Percentiles rank a stretch among this genome's conserved stretches.
phyloP scores from a whole-genome alignment of 139 green algal species.

The Pleodorina starrii region DNA sequence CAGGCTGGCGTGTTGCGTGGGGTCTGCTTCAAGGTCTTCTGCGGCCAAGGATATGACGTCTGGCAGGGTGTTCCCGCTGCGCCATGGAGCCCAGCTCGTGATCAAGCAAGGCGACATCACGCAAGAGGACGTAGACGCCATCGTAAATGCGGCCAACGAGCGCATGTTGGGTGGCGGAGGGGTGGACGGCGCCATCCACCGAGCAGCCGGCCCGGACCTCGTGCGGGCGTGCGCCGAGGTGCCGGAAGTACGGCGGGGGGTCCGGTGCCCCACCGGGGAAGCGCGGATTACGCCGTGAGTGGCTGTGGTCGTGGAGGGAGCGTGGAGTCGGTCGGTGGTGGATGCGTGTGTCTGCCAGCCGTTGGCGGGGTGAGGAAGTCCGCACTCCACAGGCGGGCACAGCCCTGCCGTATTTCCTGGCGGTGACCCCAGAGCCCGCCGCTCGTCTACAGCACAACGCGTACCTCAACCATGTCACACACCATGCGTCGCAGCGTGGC shows the following conservation, averaged over 20 bases:
- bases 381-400: too few relatives aligned
- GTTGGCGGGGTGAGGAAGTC: too few relatives aligned
- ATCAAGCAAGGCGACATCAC: constrained; percentile 85
- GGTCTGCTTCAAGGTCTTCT: background rate
- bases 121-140: constrained; percentile 76
- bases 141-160: constrained; percentile 92
- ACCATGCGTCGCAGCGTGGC: too few relatives aligned
- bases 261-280: constrained; percentile 89
- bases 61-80: background rate
- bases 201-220: constrained; percentile 83
- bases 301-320: too few relatives aligned
- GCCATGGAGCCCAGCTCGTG: constrained; percentile 48
- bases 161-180: constrained; percentile 91
- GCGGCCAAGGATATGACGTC: background rate
- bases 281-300: constrained; percentile 74
- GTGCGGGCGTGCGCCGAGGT: constrained; percentile 77
- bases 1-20: constrained; percentile 13
- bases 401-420: too few relatives aligned
- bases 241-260: constrained; percentile 63
- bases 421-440: too few relatives aligned
- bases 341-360: too few relatives aligned
- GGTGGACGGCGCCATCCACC: constrained; percentile 93
- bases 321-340: too few relatives aligned
- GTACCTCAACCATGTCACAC: too few relatives aligned
- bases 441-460: too few relatives aligned